A percentile compares a stretch with the other conserved stretches of the same genome.
Evolutionary conservation across 352 stramenopile species (phyloP).

Genomic region (Hyaloperonospora brassicae): DNA sequence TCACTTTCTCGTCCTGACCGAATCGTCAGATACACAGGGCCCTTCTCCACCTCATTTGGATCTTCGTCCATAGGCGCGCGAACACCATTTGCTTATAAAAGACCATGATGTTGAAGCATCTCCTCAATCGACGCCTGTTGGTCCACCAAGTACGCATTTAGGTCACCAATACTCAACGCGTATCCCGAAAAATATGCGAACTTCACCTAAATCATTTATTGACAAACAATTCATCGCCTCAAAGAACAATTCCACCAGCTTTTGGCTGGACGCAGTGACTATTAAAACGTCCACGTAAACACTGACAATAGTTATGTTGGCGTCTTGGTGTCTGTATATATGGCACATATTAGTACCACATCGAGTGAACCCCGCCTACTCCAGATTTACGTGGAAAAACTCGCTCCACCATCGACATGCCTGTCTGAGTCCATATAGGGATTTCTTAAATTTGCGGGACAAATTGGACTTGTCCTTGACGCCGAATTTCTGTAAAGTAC

Average conservation of each 20-base stretch:
- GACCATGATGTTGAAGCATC: slow-evolving; percentile 12
- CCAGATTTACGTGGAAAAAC: slow-evolving; percentile 13
- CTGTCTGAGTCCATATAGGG: slow-evolving; percentile 10
- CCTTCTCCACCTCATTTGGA: not conserved
- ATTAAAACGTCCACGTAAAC: slow-evolving; percentile 19
- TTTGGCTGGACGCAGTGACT: slow-evolving; percentile 7
- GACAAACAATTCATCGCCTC: slow-evolving; percentile 6
- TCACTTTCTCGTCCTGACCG: not conserved
- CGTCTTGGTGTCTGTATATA: slow-evolving; percentile 5
- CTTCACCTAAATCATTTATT: slow-evolving; percentile 25
- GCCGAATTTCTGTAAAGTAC: not conserved
- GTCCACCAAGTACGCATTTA: slow-evolving; percentile 13
- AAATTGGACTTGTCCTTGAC: too few species aligned
- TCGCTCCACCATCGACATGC: slow-evolving; percentile 7
- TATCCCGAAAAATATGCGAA: slow-evolving; percentile 23
- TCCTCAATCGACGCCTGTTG: slow-evolving; percentile 17
- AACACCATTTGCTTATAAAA: slow-evolving; percentile 14
- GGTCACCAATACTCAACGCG: slow-evolving; percentile 11
- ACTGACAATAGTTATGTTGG: slow-evolving; percentile 3
- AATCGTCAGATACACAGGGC: slow-evolving; percentile 5
- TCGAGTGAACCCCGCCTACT: slow-evolving; percentile 8
- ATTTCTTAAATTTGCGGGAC: slow-evolving; percentile 2
- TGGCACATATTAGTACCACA: slow-evolving; percentile 24
- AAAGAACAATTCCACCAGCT: slow-evolving; percentile 8
- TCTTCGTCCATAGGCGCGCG: slow-evolving; percentile 8